Percentiles rank a stretch among this genome's conserved stretches.
These are phyloP conservation scores for Salvia rosmarinus DNA, from an alignment of 257 asterid species.

Conservation along the genomic window DNA sequence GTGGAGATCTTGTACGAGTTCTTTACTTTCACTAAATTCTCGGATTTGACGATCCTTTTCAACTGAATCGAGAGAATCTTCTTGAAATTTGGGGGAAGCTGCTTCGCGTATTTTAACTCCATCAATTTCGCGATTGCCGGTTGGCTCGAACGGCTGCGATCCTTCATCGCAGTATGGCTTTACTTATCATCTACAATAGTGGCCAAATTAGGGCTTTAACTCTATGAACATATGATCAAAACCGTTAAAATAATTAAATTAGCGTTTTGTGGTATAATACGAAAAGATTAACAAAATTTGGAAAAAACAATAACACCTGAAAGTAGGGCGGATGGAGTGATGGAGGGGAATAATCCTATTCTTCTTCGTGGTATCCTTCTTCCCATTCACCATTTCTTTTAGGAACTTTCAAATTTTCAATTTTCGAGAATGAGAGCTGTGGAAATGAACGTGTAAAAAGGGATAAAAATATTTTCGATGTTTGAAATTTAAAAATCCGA, in stretches of 20 bases:
- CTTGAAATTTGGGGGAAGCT: constrained; percentile 56
- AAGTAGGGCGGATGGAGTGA: constrained; percentile 54
- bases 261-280: no score
- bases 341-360: constrained; percentile 30
- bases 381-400: constrained; percentile 40
- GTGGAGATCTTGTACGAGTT: constrained; percentile 54
- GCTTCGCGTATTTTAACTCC: constrained; percentile 43
- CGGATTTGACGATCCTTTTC: constrained; percentile 54
- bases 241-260: no score
- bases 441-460: not conserved
- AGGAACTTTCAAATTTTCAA: not conserved
- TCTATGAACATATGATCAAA: no score
- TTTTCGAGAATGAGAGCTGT: not conserved
- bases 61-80: constrained; percentile 52
- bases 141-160: constrained; percentile 63
- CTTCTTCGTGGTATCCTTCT: constrained; percentile 39
- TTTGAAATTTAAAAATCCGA: constrained; percentile 35
- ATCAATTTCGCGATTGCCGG: constrained; percentile 64
- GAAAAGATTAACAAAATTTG: not conserved
- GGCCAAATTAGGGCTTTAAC: no score
- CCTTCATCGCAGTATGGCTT: constrained; percentile 65
- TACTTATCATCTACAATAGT: constrained; percentile 50
- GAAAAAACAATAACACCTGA: constrained; percentile 31
- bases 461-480: not conserved
- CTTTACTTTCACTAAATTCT: constrained; percentile 50